Evolutionary conservation across 768 basidiomycete species (phyloP).

Genomic region (Boletus coccyginus): DNA sequence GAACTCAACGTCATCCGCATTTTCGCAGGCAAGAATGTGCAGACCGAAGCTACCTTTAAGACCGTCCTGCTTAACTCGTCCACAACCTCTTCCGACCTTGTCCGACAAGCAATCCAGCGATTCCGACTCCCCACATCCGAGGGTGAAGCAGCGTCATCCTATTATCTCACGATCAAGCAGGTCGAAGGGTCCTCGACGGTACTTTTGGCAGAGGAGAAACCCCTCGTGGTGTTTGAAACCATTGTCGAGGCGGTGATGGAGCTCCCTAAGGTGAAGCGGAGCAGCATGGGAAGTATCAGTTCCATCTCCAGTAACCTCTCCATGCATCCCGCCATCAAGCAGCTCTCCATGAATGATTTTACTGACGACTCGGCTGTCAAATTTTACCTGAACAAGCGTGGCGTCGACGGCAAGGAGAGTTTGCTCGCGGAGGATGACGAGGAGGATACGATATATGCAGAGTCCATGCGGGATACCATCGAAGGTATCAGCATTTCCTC

Average conservation of each 20-base stretch:
- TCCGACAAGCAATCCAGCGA: slow-evolving; percentile 90
- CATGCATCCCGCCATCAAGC: slow-evolving; percentile 93
- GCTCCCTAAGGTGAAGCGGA: slow-evolving; percentile 86
- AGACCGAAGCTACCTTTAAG: slow-evolving; percentile 97
- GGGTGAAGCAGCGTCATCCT: slow-evolving; percentile 53
- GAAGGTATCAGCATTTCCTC: slow-evolving; percentile 19
- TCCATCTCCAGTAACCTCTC: slow-evolving; percentile 91
- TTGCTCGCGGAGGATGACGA: slow-evolving; percentile 44
- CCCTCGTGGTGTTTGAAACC: slow-evolving; percentile 86
- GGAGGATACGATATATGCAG: slow-evolving; percentile 39
- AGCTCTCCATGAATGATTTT: slow-evolving; percentile 95
- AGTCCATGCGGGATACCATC: slow-evolving; percentile 35
- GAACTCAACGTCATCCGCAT: slow-evolving; percentile 94
- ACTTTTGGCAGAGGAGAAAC: slow-evolving; percentile 69
- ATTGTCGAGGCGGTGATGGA: slow-evolving; percentile 79
- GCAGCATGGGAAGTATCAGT: slow-evolving; percentile 90
- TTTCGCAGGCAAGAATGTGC: slow-evolving; percentile 87
- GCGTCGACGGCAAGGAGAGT: slow-evolving; percentile 43
- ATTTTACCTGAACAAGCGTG: slow-evolving; percentile 82
- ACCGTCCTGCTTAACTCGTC: slow-evolving; percentile 89
- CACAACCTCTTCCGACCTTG: slow-evolving; percentile 80
- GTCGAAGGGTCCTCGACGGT: slow-evolving; percentile 83
- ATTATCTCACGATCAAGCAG: slow-evolving; percentile 92
- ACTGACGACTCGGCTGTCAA: slow-evolving; percentile 97
- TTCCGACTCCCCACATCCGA: slow-evolving; percentile 74